Percentiles rank a stretch among this genome's conserved stretches.
These are phyloP conservation scores for Exophiala sp. DNA, from an alignment of 2,329 filamentous ascomycete species.

Conservation along the genomic window DNA sequence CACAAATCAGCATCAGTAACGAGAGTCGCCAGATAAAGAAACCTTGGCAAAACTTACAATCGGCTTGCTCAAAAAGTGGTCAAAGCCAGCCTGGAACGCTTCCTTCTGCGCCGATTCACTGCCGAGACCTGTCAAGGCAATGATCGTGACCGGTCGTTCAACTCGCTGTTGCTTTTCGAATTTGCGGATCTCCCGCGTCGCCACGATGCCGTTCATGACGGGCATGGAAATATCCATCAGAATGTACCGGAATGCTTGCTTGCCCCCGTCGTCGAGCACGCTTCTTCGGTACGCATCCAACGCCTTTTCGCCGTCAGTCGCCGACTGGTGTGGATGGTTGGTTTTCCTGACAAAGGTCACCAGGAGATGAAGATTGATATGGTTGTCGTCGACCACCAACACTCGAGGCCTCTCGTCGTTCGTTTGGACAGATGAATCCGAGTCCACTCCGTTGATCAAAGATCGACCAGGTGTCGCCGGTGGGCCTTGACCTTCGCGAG, in stretches of 20 bases:
- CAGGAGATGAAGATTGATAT: constrained; percentile 42
- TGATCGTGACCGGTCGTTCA: constrained; percentile 36
- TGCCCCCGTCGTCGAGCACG: constrained; percentile 30
- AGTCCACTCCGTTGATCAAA: neutral
- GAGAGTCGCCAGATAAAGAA: too few relatives aligned
- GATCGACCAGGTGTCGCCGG: neutral
- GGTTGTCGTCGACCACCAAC: constrained; percentile 44
- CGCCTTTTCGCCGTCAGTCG: constrained; percentile 41
- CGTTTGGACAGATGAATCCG: neutral
- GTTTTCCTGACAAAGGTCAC: constrained; percentile 41
- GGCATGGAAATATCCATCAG: constrained; percentile 48
- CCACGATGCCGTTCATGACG: constrained; percentile 45
- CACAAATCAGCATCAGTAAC: neutral
- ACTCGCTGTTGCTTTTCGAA: constrained; percentile 36
- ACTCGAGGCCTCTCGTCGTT: constrained; percentile 28
- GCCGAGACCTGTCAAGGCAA: constrained; percentile 42
- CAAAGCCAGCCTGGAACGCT: constrained; percentile 40
- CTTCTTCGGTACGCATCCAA: constrained; percentile 35
- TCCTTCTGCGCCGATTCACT: constrained; percentile 41
- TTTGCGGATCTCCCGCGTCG: constrained; percentile 42
- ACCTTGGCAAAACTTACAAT: constrained; percentile 29
- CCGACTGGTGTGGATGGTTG: constrained; percentile 34
- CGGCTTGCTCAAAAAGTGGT: constrained; percentile 45
- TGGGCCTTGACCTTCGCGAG: neutral
- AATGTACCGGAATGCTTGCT: constrained; percentile 39